Percentiles rank a stretch among this genome's conserved stretches.
These are phyloP conservation scores for Fusarium praegraminearum DNA, from an alignment of 2,329 filamentous ascomycete genomes.

Conservation along the genomic window DNA sequence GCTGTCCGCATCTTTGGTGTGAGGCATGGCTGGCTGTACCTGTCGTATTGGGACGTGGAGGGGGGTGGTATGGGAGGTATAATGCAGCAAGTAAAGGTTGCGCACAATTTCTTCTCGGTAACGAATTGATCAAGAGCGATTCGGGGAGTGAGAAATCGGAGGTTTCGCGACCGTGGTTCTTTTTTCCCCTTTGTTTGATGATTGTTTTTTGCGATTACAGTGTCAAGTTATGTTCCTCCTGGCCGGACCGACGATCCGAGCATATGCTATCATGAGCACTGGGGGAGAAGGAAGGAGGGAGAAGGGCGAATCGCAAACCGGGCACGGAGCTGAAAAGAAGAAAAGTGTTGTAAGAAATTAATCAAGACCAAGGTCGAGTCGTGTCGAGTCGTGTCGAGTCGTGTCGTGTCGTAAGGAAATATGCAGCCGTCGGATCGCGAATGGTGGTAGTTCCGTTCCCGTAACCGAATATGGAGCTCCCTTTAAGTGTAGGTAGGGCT, in stretches of 20 bases:
- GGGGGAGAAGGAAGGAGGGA: not conserved
- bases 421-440: conserved; percentile 21
- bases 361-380: conserved; percentile 5
- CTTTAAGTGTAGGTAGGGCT: conserved; percentile 25
- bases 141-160: conserved; percentile 1
- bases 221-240: conserved; percentile 38
- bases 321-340: conserved; percentile 4
- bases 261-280: conserved; percentile 38
- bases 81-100: conserved; percentile 28
- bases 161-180: not conserved
- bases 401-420: conserved; percentile 4
- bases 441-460: conserved; percentile 13
- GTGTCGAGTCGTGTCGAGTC: not conserved
- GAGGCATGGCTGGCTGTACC: conserved; percentile 53
- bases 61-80: conserved; percentile 21
- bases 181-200: conserved; percentile 20
- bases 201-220: conserved; percentile 27
- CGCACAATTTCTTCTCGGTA: conserved; percentile 6
- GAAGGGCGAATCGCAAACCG: conserved; percentile 15
- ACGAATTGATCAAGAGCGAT: conserved; percentile 17
- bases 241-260: conserved; percentile 29
- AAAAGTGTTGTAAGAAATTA: conserved; percentile 17
- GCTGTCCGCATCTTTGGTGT: conserved; percentile 62
- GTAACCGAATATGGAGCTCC: conserved; percentile 36
- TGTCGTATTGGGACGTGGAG: not conserved